Evolutionary conservation across 2,329 filamentous ascomycete genomes (phyloP).

Genomic region (Xylaria sp.): DNA sequence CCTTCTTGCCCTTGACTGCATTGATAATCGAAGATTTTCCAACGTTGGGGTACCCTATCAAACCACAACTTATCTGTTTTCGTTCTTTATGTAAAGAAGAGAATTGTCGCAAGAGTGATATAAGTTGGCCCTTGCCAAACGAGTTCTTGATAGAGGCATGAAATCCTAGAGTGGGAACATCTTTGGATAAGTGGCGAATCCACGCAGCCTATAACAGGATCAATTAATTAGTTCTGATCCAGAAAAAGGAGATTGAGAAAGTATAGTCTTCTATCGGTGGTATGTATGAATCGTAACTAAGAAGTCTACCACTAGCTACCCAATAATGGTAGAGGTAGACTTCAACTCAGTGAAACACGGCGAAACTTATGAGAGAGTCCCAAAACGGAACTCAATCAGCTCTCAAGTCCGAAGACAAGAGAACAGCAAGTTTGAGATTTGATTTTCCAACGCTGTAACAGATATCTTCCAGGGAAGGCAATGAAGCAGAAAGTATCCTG

Average conservation of each 20-base stretch:
- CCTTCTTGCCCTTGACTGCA: conserved; percentile 92
- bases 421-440: conserved; percentile 76
- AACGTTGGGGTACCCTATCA: conserved; percentile 89
- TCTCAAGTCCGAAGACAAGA: conserved; percentile 71
- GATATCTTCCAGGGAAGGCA: conserved; percentile 78
- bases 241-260: neutral
- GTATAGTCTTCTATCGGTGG: conserved; percentile 50
- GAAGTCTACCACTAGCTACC: conserved; percentile 81
- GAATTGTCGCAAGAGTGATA: conserved; percentile 92
- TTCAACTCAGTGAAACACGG: conserved; percentile 98
- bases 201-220: conserved; percentile 75
- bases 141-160: conserved; percentile 95
- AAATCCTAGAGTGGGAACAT: conserved; percentile 94
- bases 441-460: conserved; percentile 99
- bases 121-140: conserved; percentile 95
- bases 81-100: conserved; percentile 87
- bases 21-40: conserved; percentile 96
- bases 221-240: conserved; percentile 10
- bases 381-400: conserved; percentile 89
- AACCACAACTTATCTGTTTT: conserved; percentile 93
- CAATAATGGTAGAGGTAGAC: conserved; percentile 71
- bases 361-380: conserved; percentile 77
- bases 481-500: conserved; percentile 82
- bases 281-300: conserved; percentile 99
- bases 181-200: conserved; percentile 88